phyloP scores from a whole-genome alignment of 202 grass and related monocot species.

The Elaeis oleifera region DNA sequence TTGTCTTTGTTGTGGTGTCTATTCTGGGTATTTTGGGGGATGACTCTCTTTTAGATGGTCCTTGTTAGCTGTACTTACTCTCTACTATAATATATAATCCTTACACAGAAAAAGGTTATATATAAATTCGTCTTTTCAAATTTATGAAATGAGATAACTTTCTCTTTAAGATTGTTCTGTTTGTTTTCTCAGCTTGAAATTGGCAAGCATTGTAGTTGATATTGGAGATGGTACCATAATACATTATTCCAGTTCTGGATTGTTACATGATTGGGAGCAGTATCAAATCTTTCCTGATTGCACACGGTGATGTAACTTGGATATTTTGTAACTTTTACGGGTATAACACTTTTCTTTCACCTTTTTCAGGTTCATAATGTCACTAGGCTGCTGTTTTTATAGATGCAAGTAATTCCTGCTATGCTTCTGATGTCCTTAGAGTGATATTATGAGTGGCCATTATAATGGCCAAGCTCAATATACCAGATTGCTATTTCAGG shows the following conservation, averaged over 20 bases:
- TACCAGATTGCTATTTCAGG: too few species aligned
- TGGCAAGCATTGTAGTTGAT: slow-evolving; percentile 97
- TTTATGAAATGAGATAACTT: background rate
- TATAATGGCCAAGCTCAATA: too few species aligned
- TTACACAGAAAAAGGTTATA: too few species aligned
- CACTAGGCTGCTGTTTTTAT: background rate
- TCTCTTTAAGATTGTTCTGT: slow-evolving; percentile 41
- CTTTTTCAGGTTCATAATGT: background rate
- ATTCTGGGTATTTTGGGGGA: too few species aligned
- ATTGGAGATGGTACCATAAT: slow-evolving; percentile 78
- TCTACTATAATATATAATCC: too few species aligned
- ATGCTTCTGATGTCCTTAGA: background rate
- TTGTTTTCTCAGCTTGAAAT: slow-evolving; percentile 77
- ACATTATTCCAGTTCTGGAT: slow-evolving; percentile 83
- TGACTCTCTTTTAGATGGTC: too few species aligned
- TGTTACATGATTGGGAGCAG: slow-evolving; percentile 96
- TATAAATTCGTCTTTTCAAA: background rate
- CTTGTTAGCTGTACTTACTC: too few species aligned
- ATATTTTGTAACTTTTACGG: slow-evolving; percentile 77
- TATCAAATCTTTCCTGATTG: slow-evolving; percentile 86
- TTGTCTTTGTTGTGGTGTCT: too few species aligned
- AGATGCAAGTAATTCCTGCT: background rate
- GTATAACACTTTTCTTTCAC: slow-evolving; percentile 23
- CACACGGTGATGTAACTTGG: slow-evolving; percentile 62
- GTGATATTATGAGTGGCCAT: too few species aligned